phyloP scores from a whole-genome alignment of 225 moss, liverwort and hornwort genomes.

The Marchantia paleacea region DNA sequence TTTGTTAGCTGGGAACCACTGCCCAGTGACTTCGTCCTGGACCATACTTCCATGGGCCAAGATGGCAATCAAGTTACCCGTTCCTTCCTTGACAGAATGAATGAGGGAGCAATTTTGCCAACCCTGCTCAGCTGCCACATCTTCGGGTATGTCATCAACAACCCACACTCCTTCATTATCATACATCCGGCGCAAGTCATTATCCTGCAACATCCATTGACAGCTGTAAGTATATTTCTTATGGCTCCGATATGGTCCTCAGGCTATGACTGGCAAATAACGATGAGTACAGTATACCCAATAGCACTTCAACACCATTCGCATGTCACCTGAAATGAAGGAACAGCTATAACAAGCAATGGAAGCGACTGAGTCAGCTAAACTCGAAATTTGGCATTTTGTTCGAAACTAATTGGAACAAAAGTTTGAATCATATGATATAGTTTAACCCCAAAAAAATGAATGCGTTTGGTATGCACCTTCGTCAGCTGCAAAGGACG shows the following conservation, averaged over 20 bases:
- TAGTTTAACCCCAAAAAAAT: too few relatives aligned
- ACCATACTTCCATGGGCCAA: constrained; percentile 78
- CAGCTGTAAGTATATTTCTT: not conserved
- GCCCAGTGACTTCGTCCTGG: constrained; percentile 49
- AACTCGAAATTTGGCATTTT: not conserved
- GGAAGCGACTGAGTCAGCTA: not conserved
- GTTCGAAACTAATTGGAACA: not conserved
- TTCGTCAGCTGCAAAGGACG: constrained; percentile 75
- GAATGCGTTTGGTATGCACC: constrained; percentile 23
- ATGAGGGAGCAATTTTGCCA: constrained; percentile 91
- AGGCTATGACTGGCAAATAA: not conserved
- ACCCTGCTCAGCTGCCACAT: constrained; percentile 73
- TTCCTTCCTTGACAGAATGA: constrained; percentile 69
- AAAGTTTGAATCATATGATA: not conserved
- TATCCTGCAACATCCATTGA: constrained; percentile 49
- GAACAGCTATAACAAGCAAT: too few relatives aligned
- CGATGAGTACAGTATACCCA: not conserved
- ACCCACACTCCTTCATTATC: constrained; percentile 64
- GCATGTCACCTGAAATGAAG: too few relatives aligned
- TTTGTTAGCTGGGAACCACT: constrained; percentile 61
- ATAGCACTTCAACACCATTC: too few relatives aligned
- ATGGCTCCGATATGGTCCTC: not conserved
- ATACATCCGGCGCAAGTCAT: constrained; percentile 66
- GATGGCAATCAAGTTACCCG: constrained; percentile 63
- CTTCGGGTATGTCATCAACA: constrained; percentile 72